phyloP scores from a whole-genome alignment of 164 flowering plant genomes.

The Buxus sempervirens region DNA sequence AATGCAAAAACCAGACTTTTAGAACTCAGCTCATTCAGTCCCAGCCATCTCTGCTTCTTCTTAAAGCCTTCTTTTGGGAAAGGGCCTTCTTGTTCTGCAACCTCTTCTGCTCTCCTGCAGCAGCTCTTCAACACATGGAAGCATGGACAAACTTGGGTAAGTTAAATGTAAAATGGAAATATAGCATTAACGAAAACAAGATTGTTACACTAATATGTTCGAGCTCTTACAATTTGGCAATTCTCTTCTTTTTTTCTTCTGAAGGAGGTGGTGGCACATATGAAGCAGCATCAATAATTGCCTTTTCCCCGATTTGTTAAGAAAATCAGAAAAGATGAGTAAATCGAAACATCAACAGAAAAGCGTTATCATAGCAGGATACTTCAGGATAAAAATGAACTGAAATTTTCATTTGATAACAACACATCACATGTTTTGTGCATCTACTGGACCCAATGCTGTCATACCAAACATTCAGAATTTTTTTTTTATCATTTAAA shows the following conservation, averaged over 20 bases:
- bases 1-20: neutral
- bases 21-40: conserved; percentile 29
- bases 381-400: neutral
- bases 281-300: conserved; percentile 90
- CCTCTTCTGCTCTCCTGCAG: conserved; percentile 72
- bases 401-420: neutral
- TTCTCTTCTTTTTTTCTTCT: conserved; percentile 84
- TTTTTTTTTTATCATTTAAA: too few relatives aligned
- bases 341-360: conserved; percentile 1
- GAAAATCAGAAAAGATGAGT: neutral
- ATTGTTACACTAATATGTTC: neutral
- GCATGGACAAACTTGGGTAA: neutral
- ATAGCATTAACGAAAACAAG: neutral
- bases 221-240: conserved; percentile 65
- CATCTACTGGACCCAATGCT: neutral
- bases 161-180: neutral
- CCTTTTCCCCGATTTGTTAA: conserved; percentile 37
- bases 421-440: too few relatives aligned
- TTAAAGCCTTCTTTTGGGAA: conserved; percentile 71
- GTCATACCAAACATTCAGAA: too few relatives aligned
- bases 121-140: conserved; percentile 51
- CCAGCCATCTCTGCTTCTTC: conserved; percentile 78
- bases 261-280: conserved; percentile 99
- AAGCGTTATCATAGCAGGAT: neutral
- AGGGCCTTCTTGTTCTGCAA: conserved; percentile 69